A percentile compares a stretch with the other conserved stretches of the same genome.
Evolutionary conservation across 345 rosid species (phyloP).

Genomic region (Nasturtium officinale): DNA sequence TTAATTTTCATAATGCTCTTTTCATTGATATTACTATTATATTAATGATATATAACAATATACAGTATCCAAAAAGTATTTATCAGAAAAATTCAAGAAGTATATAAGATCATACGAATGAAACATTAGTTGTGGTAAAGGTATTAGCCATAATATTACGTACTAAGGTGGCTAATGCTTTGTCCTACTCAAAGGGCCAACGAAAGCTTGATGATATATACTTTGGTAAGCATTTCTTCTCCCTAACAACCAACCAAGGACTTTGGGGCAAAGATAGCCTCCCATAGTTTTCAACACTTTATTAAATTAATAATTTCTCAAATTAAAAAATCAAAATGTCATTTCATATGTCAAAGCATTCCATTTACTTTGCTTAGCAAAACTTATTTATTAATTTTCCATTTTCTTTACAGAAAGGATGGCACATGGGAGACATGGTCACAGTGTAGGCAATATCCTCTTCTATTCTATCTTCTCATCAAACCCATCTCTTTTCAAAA

Average conservation of each 20-base stretch:
- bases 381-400: slow-evolving; percentile 40
- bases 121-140: slow-evolving; percentile 21
- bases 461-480: slow-evolving; percentile 53
- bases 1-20: not conserved
- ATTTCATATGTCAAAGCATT: slow-evolving; percentile 37
- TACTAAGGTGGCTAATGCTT: slow-evolving; percentile 27
- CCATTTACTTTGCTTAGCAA: slow-evolving; percentile 52
- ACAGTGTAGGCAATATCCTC: slow-evolving; percentile 66
- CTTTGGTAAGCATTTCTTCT: slow-evolving; percentile 54
- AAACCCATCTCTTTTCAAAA: slow-evolving; percentile 35
- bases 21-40: not conserved
- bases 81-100: not conserved
- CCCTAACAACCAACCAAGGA: slow-evolving; percentile 81
- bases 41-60: not conserved
- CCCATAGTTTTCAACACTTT: slow-evolving; percentile 41
- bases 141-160: not conserved
- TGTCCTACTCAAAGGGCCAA: slow-evolving; percentile 48
- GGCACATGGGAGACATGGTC: slow-evolving; percentile 87
- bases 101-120: slow-evolving; percentile 6
- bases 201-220: slow-evolving; percentile 44
- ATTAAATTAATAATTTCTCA: slow-evolving; percentile 31
- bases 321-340: slow-evolving; percentile 19
- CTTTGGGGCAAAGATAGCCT: slow-evolving; percentile 44
- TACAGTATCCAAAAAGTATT: too few species aligned
- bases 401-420: slow-evolving; percentile 79